These are phyloP conservation scores for Sutorius eximius DNA, from an alignment of 1,284 basidiomycete species.

Conservation along the genomic window DNA sequence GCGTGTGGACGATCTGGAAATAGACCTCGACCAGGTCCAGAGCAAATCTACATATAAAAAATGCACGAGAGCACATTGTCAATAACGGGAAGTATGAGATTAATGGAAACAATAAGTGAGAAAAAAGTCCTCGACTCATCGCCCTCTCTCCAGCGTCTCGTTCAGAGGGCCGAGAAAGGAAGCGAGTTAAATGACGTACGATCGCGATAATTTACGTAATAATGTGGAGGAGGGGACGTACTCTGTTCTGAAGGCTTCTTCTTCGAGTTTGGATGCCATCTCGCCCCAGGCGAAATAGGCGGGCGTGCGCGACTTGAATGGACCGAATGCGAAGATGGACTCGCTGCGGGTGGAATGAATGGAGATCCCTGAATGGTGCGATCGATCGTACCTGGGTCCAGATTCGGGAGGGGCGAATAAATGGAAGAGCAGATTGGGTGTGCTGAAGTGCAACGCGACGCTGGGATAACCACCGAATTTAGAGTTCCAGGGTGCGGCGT, in stretches of 20 bases:
- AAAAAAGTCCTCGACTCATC: no score
- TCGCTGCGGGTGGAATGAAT: slow-evolving; percentile 28
- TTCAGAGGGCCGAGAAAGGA: slow-evolving; percentile 16
- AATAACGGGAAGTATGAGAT: slow-evolving; percentile 13
- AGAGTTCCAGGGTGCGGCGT: slow-evolving; percentile 35
- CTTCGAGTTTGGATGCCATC: slow-evolving; percentile 62
- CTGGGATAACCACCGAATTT: slow-evolving; percentile 52
- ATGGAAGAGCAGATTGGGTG: slow-evolving; percentile 63
- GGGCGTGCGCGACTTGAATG: slow-evolving; percentile 38
- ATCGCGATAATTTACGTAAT: slow-evolving; percentile 31
- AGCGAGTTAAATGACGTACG: slow-evolving; percentile 28
- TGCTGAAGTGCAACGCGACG: slow-evolving; percentile 55
- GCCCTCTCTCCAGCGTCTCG: no score
- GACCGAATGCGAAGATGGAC: slow-evolving; percentile 27
- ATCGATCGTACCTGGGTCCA: slow-evolving; percentile 44
- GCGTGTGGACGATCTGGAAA: slow-evolving; percentile 85
- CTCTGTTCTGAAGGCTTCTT: slow-evolving; percentile 73
- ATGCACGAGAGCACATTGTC: slow-evolving; percentile 12
- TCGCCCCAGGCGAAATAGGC: slow-evolving; percentile 71
- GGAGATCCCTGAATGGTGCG: slow-evolving; percentile 8
- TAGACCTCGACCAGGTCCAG: slow-evolving; percentile 87
- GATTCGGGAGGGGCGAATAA: slow-evolving; percentile 71
- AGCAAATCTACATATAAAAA: slow-evolving; percentile 64
- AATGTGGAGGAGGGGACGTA: slow-evolving; percentile 45
- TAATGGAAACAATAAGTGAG: slow-evolving; percentile 30